Evolutionary conservation across 148 eudicot genomes (phyloP).

Genomic region (Cornus suecica): DNA sequence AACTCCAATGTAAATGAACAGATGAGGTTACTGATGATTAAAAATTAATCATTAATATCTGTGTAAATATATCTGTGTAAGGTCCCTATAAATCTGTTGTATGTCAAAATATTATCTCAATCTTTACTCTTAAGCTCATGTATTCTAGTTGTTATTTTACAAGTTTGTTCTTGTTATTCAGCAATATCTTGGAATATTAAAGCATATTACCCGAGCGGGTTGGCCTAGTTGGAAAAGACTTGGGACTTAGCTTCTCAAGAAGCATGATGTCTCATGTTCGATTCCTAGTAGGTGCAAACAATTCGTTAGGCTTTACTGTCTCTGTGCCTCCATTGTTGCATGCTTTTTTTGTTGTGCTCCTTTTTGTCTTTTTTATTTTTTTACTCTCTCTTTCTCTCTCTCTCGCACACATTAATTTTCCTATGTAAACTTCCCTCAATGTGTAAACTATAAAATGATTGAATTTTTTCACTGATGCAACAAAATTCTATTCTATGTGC

Average conservation of each 20-base stretch:
- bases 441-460: not conserved
- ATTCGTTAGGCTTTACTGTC: not conserved
- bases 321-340: not conserved
- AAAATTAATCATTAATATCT: too few species aligned
- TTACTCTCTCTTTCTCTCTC: too few species aligned
- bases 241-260: too few species aligned
- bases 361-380: too few species aligned
- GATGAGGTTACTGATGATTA: too few species aligned
- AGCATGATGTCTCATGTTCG: too few species aligned
- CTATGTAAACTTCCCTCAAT: too few species aligned
- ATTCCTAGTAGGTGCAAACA: too few species aligned
- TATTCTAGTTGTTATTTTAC: not conserved
- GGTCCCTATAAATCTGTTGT: not conserved
- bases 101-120: not conserved
- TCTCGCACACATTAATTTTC: too few species aligned
- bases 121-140: not conserved
- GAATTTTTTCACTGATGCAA: not conserved
- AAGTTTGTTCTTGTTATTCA: not conserved
- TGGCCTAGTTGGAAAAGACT: too few species aligned
- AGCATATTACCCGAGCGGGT: too few species aligned
- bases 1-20: not conserved
- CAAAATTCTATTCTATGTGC: constrained; percentile 1
- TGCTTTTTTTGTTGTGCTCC: not conserved
- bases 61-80: not conserved
- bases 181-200: not conserved